Conservation (phyloP, 768 basidiomycete species). For the Coprinopsis cinerea region DNA sequence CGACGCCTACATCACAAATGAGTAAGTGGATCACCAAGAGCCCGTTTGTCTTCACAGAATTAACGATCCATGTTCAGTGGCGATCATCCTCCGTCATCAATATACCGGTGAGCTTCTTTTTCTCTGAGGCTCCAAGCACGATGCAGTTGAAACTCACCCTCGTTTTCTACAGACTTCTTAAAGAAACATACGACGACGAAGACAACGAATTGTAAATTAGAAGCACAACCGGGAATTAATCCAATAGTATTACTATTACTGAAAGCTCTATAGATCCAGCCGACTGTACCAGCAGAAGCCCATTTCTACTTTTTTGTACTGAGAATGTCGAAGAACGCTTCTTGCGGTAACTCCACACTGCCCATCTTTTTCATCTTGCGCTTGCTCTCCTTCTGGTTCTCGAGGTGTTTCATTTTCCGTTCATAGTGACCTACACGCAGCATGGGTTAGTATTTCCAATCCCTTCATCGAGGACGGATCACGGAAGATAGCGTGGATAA, state of each 20-base stretch:
- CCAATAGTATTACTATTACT: too few relatives aligned
- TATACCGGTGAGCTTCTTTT: constrained; percentile 59
- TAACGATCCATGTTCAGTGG: constrained; percentile 49
- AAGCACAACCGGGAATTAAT: neutral
- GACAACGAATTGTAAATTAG: constrained; percentile 68
- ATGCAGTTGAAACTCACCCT: constrained; percentile 11
- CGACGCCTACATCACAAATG: constrained; percentile 92
- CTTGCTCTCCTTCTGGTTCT: constrained; percentile 93
- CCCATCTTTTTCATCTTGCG: constrained; percentile 84
- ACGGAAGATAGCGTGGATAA: neutral
- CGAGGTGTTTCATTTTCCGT: constrained; percentile 83
- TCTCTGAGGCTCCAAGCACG: too few relatives aligned
- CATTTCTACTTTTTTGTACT: constrained; percentile 46
- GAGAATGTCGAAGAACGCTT: constrained; percentile 91
- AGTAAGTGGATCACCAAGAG: constrained; percentile 54
- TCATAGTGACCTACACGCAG: constrained; percentile 69
- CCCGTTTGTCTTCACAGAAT: neutral
- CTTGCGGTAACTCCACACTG: constrained; percentile 85
- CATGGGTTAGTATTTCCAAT: neutral
- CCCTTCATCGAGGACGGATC: neutral
- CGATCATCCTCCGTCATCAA: constrained; percentile 92
- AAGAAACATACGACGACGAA: constrained; percentile 94
- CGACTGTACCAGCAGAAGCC: too few relatives aligned
- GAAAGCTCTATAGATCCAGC: too few relatives aligned
- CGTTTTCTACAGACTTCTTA: constrained; percentile 55